phyloP scores from a whole-genome alignment of 2,329 filamentous ascomycete species.

The Zasmidium cellare region DNA sequence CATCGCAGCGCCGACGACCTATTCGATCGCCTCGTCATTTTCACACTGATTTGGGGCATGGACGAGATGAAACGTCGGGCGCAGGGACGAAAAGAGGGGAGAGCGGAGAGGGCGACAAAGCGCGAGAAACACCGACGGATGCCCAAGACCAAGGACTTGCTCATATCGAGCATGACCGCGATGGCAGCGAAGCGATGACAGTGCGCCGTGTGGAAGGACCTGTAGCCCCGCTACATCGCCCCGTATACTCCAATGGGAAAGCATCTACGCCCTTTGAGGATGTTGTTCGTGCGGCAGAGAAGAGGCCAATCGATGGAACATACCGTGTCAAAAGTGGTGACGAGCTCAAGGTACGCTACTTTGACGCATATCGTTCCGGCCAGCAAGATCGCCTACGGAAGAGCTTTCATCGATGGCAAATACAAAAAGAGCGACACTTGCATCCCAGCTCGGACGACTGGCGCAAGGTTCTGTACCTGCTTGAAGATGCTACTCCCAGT shows the following conservation, averaged over 20 bases:
- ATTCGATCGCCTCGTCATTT: too few species aligned
- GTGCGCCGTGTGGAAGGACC: background rate
- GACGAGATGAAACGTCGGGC: too few species aligned
- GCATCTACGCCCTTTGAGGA: background rate
- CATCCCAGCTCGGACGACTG: constrained; percentile 10
- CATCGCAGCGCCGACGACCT: too few species aligned
- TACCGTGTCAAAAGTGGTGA: background rate
- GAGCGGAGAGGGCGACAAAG: too few species aligned
- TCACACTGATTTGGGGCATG: too few species aligned
- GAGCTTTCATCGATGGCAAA: background rate
- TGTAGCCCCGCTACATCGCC: too few species aligned
- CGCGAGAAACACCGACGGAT: too few species aligned
- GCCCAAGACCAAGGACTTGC: too few species aligned
- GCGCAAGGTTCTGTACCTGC: constrained; percentile 15
- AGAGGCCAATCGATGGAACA: background rate
- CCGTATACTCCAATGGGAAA: too few species aligned
- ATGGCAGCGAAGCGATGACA: background rate
- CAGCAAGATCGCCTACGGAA: background rate
- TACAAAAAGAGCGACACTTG: constrained; percentile 11
- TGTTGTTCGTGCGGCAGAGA: background rate
- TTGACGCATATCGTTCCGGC: background rate
- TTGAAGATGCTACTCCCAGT: constrained; percentile 18
- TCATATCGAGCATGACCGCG: too few species aligned
- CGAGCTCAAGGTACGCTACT: background rate
- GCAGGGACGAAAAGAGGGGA: too few species aligned